These are phyloP conservation scores for Kodamaea sp. DNA, from an alignment of 1,139 yeast species.

Conservation along the genomic window DNA sequence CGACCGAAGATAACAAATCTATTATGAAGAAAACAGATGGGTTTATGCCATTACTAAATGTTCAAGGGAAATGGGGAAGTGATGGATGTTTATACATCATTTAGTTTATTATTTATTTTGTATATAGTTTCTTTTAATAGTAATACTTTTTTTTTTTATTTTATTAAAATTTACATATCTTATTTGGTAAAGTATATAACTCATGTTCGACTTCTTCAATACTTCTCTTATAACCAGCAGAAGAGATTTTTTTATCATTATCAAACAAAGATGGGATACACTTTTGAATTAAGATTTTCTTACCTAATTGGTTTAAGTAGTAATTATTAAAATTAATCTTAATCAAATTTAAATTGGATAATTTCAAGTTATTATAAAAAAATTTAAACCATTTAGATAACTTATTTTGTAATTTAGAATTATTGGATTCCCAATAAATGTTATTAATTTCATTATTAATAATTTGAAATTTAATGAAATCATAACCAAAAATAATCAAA, in stretches of 20 bases:
- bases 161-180: conserved; percentile 6
- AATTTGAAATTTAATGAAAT: conserved; percentile 29
- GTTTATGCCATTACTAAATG: conserved; percentile 52
- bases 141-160: background rate
- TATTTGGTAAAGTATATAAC: conserved; percentile 1
- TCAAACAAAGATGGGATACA: conserved; percentile 16
- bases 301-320: conserved; percentile 33
- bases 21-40: conserved; percentile 48
- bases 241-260: conserved; percentile 1
- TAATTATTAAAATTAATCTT: conserved; percentile 30
- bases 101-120: background rate
- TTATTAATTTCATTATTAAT: conserved; percentile 19
- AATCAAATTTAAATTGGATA: conserved; percentile 16
- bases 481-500: conserved; percentile 43
- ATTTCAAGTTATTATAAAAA: conserved; percentile 18
- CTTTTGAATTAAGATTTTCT: conserved; percentile 26
- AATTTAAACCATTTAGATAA: conserved; percentile 32
- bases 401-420: conserved; percentile 19
- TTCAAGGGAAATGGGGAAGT: conserved; percentile 59
- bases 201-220: conserved; percentile 11
- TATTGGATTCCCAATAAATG: conserved; percentile 30
- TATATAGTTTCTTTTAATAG: background rate
- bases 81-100: conserved; percentile 68
- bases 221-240: conserved; percentile 18
- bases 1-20: conserved; percentile 21